Base-by-base conservation (phyloP, 176 grass and related monocot species). In the Themeda triandra region DNA sequence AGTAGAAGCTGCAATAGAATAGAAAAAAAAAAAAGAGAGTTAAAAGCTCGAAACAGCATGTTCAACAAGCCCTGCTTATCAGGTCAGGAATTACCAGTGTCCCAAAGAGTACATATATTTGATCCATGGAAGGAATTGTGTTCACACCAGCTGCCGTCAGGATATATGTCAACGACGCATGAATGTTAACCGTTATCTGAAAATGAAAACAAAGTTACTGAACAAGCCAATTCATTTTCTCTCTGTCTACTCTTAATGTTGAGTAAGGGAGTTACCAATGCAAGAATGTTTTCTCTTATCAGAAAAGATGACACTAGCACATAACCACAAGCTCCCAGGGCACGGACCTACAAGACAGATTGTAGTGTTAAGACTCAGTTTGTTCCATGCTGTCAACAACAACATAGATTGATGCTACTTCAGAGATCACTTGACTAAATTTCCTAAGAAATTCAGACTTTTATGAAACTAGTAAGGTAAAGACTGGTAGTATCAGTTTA, bases 231-330 rank as follows among this genome's bases (percentile, higher is more conserved):
- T 64, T 68, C 42, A 24, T 33, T 33, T 77, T n/a, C 10, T 53
- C 13, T 7, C 25, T n/a, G 25, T 24, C 67, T 49, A 49, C 29
- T 85, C 70, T 75, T 76, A 86, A 78, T 42, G 31, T 64, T 42
- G 62, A 73, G 80, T 67, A 86, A 33, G 19, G 30, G 13, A 86
- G 71, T 53, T 98, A 98, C 96, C 96, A 98, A 39, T 69, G 87
- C 86, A 73, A 98, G 96, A 82, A 98, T 98, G 62, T 98, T 95
- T 53, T 98, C 91, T 89, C 93, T 88, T 87, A 93, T 98, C 54
- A 98, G 70, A 81, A 98, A 95, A 0, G 96, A 98, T 35, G 92
- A 90, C 35, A 98, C 49, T 58, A 98, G 90, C 76, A 98, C 96
- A 63, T 95, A 98, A 58, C 96, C 96, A 40, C 90, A 86, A 77